Conservation (phyloP, 305 asterid species). For the Rubia balearica region DNA sequence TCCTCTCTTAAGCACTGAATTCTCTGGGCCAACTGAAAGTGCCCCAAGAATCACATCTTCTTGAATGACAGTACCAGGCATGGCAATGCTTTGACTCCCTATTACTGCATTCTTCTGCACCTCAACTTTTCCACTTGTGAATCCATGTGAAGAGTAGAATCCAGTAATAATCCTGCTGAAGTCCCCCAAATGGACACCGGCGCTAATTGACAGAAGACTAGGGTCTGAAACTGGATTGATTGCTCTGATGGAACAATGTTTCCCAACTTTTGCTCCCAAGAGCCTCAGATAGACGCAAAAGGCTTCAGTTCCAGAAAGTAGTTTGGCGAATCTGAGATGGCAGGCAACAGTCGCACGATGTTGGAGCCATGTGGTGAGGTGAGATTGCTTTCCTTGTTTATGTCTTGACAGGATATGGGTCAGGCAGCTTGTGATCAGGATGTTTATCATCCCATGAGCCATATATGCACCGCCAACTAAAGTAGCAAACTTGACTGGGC, state of each 20-base stretch:
- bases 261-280: conserved; percentile 66
- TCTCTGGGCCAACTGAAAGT: conserved; percentile 60
- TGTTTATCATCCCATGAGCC: conserved; percentile 51
- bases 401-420: conserved; percentile 28
- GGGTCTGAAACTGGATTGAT: conserved; percentile 73
- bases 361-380: conserved; percentile 45
- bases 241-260: conserved; percentile 74
- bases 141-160: conserved; percentile 49
- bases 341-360: conserved; percentile 52
- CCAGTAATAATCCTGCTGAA: conserved; percentile 66
- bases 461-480: conserved; percentile 45
- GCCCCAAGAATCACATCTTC: conserved; percentile 77
- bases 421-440: conserved; percentile 38
- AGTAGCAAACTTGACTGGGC: conserved; percentile 36
- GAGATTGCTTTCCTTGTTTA: conserved; percentile 24
- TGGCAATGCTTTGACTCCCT: conserved; percentile 78
- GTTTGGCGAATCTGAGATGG: conserved; percentile 72
- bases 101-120: conserved; percentile 58
- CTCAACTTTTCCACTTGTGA: conserved; percentile 41
- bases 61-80: conserved; percentile 61
- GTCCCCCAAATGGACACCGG: conserved; percentile 83
- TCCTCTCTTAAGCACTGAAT: conserved; percentile 58
- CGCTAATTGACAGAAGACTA: conserved; percentile 44
- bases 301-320: conserved; percentile 88
- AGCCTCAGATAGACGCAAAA: conserved; percentile 68